Conservation (phyloP, 805 yeast genomes). For the Candida qinlingensis region DNA sequence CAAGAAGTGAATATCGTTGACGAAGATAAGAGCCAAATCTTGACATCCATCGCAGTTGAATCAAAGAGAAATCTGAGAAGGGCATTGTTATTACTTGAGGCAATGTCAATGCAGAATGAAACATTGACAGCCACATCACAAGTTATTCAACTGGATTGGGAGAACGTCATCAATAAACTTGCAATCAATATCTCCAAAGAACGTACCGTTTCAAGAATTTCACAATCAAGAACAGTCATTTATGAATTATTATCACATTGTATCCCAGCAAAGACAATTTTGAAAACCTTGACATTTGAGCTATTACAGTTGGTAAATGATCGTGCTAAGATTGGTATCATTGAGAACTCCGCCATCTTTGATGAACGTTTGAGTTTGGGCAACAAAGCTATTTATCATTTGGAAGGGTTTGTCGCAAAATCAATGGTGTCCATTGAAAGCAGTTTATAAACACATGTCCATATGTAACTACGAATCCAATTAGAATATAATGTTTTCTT, state of each 20-base stretch:
- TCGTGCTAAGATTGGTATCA: slow-evolving; percentile 38
- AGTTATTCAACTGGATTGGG: slow-evolving; percentile 83
- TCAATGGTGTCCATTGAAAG: slow-evolving; percentile 72
- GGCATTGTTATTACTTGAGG: slow-evolving; percentile 75
- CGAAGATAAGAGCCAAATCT: slow-evolving; percentile 37
- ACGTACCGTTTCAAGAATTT: slow-evolving; percentile 52
- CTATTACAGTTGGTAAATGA: slow-evolving; percentile 30
- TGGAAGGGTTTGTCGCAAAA: slow-evolving; percentile 90
- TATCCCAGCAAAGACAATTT: slow-evolving; percentile 79
- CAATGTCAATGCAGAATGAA: slow-evolving; percentile 69
- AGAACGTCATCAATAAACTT: slow-evolving; percentile 62
- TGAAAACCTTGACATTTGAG: slow-evolving; percentile 54
- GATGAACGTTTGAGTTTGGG: slow-evolving; percentile 89
- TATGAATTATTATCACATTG: slow-evolving; percentile 90
- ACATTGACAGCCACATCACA: slow-evolving; percentile 40
- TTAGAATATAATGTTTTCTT: background rate
- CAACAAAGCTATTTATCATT: slow-evolving; percentile 83
- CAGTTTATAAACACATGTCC: background rate
- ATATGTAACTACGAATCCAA: background rate
- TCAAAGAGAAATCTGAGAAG: slow-evolving; percentile 72
- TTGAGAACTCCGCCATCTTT: slow-evolving; percentile 56
- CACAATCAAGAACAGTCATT: slow-evolving; percentile 58
- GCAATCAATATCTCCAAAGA: slow-evolving; percentile 55
- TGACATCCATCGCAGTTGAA: slow-evolving; percentile 46
- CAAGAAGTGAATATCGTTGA: slow-evolving; percentile 43